Evolutionary conservation across 2,329 filamentous ascomycete species (phyloP).

Genomic region (Penicillium decumbens): DNA sequence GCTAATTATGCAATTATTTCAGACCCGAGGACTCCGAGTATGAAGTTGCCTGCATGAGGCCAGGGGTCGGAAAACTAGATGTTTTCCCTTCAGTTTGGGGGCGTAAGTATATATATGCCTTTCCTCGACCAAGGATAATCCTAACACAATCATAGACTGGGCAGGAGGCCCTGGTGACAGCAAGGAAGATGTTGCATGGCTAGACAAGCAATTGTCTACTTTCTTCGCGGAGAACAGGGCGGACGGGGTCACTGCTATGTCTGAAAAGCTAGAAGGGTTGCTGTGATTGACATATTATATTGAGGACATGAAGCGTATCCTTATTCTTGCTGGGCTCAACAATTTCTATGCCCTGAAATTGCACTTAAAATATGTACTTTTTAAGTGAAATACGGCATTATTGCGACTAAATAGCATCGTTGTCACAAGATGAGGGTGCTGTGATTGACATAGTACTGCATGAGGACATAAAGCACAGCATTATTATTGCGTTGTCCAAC

Average conservation of each 20-base stretch:
- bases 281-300: not conserved
- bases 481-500: no score
- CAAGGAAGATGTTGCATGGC: slow-evolving; percentile 65
- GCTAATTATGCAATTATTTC: not conserved
- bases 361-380: no score
- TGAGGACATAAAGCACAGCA: no score
- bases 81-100: slow-evolving; percentile 62
- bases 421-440: no score
- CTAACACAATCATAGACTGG: slow-evolving; percentile 43
- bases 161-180: slow-evolving; percentile 67
- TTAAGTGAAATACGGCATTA: not conserved
- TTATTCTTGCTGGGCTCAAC: no score
- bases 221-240: slow-evolving; percentile 44
- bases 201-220: slow-evolving; percentile 57
- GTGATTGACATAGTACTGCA: no score
- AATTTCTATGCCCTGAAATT: no score
- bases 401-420: no score
- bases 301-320: no score
- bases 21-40: slow-evolving; percentile 72
- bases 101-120: slow-evolving; percentile 41
- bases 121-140: not conserved
- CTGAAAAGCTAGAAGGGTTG: slow-evolving; percentile 5
- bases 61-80: slow-evolving; percentile 53
- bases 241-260: not conserved
- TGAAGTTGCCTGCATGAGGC: slow-evolving; percentile 61